These are phyloP conservation scores for Colletotrichum simmondsii DNA, from an alignment of 2,329 filamentous ascomycete species.

Conservation along the genomic window DNA sequence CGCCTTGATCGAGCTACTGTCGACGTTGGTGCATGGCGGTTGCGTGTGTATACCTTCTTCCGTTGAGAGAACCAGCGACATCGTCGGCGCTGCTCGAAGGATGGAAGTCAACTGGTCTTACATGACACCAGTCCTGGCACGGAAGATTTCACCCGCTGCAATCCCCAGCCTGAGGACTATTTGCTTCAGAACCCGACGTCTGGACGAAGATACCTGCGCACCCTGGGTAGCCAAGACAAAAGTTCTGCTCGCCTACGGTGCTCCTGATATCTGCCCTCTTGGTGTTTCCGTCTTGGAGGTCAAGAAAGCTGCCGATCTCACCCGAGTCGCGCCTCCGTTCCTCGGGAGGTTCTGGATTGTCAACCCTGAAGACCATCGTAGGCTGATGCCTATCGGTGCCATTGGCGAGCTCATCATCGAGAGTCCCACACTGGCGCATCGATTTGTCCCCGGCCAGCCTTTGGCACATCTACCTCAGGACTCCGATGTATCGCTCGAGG, in stretches of 20 bases:
- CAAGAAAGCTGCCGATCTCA: conserved; percentile 47
- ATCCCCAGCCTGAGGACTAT: conserved; percentile 52
- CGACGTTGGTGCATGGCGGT: conserved; percentile 65
- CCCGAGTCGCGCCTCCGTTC: conserved; percentile 59
- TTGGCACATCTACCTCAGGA: conserved; percentile 40
- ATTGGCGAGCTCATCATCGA: conserved; percentile 71
- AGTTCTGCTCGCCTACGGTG: conserved; percentile 62
- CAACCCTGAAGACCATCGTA: conserved; percentile 61
- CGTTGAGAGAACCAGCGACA: conserved; percentile 59
- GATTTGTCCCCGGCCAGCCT: conserved; percentile 44
- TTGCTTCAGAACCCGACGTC: conserved; percentile 60
- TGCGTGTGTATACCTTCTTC: conserved; percentile 69
- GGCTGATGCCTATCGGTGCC: conserved; percentile 63
- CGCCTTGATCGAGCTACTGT: conserved; percentile 62
- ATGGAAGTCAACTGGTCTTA: conserved; percentile 64
- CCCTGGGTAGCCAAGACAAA: conserved; percentile 58
- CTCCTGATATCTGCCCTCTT: conserved; percentile 61
- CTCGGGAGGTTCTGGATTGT: conserved; percentile 63
- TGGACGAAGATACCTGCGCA: conserved; percentile 59
- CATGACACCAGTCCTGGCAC: conserved; percentile 69
- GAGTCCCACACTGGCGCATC: conserved; percentile 60
- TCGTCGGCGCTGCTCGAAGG: conserved; percentile 59
- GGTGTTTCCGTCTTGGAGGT: conserved; percentile 61
- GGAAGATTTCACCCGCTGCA: conserved; percentile 49
- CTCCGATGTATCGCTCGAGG: conserved; percentile 34